A percentile compares a stretch with the other conserved stretches of the same genome.
Conservation (phyloP, 2,329 filamentous ascomycete species). For the Pestalotiopsis sp. region DNA sequence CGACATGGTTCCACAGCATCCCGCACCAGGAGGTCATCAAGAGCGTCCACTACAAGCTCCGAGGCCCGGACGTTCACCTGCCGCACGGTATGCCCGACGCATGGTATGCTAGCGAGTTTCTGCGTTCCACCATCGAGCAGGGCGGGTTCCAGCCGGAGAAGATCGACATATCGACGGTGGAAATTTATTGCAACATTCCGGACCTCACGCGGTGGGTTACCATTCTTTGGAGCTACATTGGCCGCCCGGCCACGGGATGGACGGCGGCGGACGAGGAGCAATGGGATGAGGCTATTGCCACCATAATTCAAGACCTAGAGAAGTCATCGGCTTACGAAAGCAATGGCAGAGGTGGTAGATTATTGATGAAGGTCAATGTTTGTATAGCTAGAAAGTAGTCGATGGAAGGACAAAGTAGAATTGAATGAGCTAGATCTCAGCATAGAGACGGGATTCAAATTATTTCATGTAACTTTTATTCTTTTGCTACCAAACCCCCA, state of each 20-base stretch:
- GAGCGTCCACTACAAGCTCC: background rate
- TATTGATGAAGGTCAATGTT: too few relatives aligned
- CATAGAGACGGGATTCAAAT: too few relatives aligned
- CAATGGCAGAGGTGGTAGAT: too few relatives aligned
- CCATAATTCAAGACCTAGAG: too few relatives aligned
- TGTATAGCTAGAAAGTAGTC: too few relatives aligned
- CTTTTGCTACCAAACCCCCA: too few relatives aligned
- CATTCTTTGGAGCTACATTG: background rate
- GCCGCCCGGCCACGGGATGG: background rate
- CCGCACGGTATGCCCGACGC: background rate
- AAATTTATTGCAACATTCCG: background rate
- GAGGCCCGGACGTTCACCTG: background rate
- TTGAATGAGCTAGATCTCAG: too few relatives aligned
- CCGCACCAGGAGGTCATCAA: background rate
- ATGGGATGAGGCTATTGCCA: background rate
- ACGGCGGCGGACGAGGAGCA: constrained; percentile 5
- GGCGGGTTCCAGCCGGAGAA: background rate
- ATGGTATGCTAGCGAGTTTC: background rate
- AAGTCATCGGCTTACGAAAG: too few relatives aligned
- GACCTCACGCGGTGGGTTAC: too few relatives aligned
- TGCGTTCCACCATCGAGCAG: background rate
- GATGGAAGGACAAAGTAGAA: too few relatives aligned
- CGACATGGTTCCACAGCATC: background rate
- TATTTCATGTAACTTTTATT: too few relatives aligned
- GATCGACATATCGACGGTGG: background rate